These are phyloP conservation scores for Avicennia marina DNA, from an alignment of 257 asterid genomes.

Conservation along the genomic window DNA sequence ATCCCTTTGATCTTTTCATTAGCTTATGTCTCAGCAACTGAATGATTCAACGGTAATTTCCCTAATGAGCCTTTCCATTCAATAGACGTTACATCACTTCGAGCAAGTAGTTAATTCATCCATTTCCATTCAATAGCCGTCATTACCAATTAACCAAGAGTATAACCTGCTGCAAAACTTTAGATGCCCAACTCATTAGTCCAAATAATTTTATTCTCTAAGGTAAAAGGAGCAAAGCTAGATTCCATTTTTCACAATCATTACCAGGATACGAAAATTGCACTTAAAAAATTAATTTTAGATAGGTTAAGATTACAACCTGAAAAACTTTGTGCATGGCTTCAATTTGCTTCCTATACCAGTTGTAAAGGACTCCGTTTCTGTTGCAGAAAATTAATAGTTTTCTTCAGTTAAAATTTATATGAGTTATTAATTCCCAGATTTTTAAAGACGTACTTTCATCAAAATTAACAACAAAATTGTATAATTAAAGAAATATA, in stretches of 20 bases:
- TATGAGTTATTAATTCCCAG: too few relatives aligned
- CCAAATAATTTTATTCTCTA: too few relatives aligned
- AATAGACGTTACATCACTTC: not conserved
- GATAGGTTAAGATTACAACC: too few relatives aligned
- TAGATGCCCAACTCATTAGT: conserved; percentile 34
- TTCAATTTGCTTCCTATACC: too few relatives aligned
- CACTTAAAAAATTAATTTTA: too few relatives aligned
- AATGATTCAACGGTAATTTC: not conserved
- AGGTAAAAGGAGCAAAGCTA: too few relatives aligned
- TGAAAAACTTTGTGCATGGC: too few relatives aligned
- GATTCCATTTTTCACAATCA: too few relatives aligned
- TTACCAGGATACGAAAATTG: too few relatives aligned
- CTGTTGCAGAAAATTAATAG: too few relatives aligned
- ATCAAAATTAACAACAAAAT: not conserved
- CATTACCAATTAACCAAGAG: conserved; percentile 28
- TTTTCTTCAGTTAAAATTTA: too few relatives aligned
- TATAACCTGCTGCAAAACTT: conserved; percentile 52
- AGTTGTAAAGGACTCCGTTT: too few relatives aligned
- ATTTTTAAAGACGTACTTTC: conserved; percentile 9
- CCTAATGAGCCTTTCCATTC: not conserved
- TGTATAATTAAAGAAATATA: not conserved
- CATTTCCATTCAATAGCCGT: conserved; percentile 12
- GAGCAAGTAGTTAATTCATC: not conserved
- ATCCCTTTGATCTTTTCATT: not conserved
- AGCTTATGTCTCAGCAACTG: conserved; percentile 1